Conservation (phyloP, 176 grass and related monocot species). For the Raddia distichophylla region DNA sequence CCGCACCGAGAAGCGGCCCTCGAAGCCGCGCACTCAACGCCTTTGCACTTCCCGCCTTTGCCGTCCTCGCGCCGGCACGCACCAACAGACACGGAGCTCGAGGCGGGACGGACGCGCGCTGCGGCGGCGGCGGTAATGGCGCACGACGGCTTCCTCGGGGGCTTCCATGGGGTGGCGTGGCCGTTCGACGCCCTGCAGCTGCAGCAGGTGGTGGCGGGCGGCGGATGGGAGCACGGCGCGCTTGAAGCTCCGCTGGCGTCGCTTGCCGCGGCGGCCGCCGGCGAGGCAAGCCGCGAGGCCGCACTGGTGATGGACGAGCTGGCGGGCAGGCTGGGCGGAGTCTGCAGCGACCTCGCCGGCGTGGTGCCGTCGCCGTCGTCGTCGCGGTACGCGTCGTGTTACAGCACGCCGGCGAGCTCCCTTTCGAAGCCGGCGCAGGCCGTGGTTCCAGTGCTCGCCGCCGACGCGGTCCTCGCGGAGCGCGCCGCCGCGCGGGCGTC, state of each 20-base stretch:
- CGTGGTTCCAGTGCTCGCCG: conserved; percentile 7
- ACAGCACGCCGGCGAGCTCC: conserved; percentile 56
- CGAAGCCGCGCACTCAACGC: conserved; percentile 25
- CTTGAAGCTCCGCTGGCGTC: neutral
- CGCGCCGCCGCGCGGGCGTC: conserved; percentile 14
- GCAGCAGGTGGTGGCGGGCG: neutral
- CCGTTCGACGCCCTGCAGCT: neutral
- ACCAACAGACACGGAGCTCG: neutral
- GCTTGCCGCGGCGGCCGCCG: neutral
- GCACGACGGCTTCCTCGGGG: conserved; percentile 25
- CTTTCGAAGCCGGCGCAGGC: conserved; percentile 35
- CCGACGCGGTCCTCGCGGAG: conserved; percentile 24
- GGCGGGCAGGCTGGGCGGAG: conserved; percentile 52
- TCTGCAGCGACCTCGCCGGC: conserved; percentile 46
- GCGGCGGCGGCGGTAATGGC: neutral
- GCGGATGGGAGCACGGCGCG: neutral
- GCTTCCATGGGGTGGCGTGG: conserved; percentile 9
- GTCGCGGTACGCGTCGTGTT: conserved; percentile 49
- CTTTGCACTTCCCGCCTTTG: conserved; percentile 38
- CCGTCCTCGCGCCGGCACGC: conserved; percentile 37
- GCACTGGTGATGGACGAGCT: conserved; percentile 47
- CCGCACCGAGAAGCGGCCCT: conserved; percentile 17
- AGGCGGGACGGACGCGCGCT: neutral
- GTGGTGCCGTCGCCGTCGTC: conserved; percentile 21
- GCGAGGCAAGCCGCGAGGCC: conserved; percentile 7